A percentile compares a stretch with the other conserved stretches of the same genome.
phyloP scores from a whole-genome alignment of 768 basidiomycete genomes.

The Mycena floridula region DNA sequence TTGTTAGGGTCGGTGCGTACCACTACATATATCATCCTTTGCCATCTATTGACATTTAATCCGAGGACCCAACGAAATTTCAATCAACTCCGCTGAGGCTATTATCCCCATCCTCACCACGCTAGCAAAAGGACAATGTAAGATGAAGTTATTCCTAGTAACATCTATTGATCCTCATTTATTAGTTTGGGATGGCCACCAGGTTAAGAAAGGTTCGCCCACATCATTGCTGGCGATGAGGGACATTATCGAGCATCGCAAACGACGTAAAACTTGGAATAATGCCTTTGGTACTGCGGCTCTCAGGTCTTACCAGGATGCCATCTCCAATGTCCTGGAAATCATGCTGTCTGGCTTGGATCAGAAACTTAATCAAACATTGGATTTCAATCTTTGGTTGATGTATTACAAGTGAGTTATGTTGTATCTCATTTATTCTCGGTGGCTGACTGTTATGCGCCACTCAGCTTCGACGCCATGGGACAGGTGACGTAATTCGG shows the following conservation, averaged over 20 bases:
- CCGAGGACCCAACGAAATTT: constrained; percentile 32
- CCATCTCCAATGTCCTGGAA: not conserved
- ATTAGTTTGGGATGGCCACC: not conserved
- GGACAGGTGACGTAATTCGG: not conserved
- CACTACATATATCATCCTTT: not conserved
- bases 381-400: not conserved
- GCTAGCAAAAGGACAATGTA: constrained; percentile 4
- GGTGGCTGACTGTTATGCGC: not conserved
- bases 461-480: not conserved
- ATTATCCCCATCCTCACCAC: constrained; percentile 20
- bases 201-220: too few species aligned
- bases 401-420: not conserved
- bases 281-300: not conserved
- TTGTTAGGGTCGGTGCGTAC: constrained; percentile 25
- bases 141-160: not conserved
- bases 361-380: not conserved
- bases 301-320: not conserved
- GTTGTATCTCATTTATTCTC: not conserved
- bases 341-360: not conserved
- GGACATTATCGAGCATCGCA: too few species aligned
- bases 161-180: not conserved
- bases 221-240: too few species aligned
- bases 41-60: not conserved
- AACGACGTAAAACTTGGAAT: not conserved
- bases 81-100: constrained; percentile 17